Evolutionary conservation across 192 early-diverging fungal genomes (phyloP), one percentile per base, ranked within the genome.

Genomic region (Lobosporangium transversale): DNA sequence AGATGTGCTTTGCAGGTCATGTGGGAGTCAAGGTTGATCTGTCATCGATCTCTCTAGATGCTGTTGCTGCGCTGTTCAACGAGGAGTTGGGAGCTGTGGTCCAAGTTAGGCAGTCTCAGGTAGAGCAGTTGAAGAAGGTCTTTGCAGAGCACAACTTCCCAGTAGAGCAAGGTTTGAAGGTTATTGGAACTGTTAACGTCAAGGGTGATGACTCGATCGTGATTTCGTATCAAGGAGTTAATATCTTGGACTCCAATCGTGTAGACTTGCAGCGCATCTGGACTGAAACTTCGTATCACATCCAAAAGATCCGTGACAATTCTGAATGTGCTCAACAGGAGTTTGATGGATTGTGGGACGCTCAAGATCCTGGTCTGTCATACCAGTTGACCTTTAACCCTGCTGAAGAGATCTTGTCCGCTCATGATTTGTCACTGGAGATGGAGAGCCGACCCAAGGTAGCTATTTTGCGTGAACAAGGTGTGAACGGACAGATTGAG

Each of bases 71-170:
- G n/a, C 76, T 99, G 53, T 98, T 98, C 81, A 95, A 93, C 75
- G 98, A 99, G 78, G 98, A 99, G 79, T 86, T 99, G 17, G 98
- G 98, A 75, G 95, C 89, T n/a, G 96, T 98, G 14, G 81, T 99
- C 40, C 96, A 99, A 79, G 89, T 97, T 12, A 83, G 86, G 31
- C 75, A 82, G 33, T 43, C 66, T 1, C 82, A 91, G 49, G 70
- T 93, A 7, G 86, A 85, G 14, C 37, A 62, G 33, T 57, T 95
- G 42, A 82, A 80, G 40, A 36, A 65, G 0, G 74, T 89, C 11
- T 82, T 93, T 48, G 78, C 53, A 0, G 61, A 73, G 7, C 64
- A 81, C 20, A 88, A 89, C 35, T 84, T 94, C 75, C 86, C 89
- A 20, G 45, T 59, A 0, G 63, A 56, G 17, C n/a, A n/a, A n/a